phyloP scores from a whole-genome alignment of 2,329 filamentous ascomycete species.

The Arthrobotrys sinensis region DNA sequence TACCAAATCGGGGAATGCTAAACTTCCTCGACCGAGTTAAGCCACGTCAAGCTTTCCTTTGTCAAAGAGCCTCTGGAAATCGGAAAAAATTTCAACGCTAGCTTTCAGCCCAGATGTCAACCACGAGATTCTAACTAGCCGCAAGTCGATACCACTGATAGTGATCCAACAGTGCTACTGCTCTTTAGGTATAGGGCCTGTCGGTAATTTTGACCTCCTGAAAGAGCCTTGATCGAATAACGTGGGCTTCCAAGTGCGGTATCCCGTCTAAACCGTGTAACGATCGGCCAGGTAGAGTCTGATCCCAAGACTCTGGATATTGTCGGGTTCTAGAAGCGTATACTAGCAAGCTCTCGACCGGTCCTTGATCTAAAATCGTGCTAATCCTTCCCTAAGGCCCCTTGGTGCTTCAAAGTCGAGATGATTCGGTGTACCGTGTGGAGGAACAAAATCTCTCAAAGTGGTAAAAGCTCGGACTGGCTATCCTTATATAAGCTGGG shows the following conservation, averaged over 20 bases:
- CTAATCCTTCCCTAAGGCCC: slow-evolving; percentile 9
- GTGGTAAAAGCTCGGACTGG: slow-evolving; percentile 50
- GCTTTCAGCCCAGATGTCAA: slow-evolving; percentile 30
- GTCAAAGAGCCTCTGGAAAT: neutral
- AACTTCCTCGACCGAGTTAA: slow-evolving; percentile 23
- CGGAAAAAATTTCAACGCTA: slow-evolving; percentile 31
- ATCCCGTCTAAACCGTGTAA: neutral
- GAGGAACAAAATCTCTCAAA: slow-evolving; percentile 38
- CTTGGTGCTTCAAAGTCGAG: slow-evolving; percentile 11
- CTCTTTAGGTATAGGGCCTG: slow-evolving; percentile 17
- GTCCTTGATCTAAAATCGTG: slow-evolving; percentile 16
- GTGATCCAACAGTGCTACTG: slow-evolving; percentile 16
- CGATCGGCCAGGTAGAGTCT: slow-evolving; percentile 7
- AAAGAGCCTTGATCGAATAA: slow-evolving; percentile 1
- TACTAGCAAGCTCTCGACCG: slow-evolving; percentile 15
- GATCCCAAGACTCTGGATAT: slow-evolving; percentile 11
- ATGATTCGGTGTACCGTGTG: slow-evolving; percentile 4
- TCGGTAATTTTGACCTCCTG: slow-evolving; percentile 20
- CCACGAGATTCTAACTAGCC: slow-evolving; percentile 51
- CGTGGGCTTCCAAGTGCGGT: slow-evolving; percentile 23
- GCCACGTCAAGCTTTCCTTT: slow-evolving; percentile 36
- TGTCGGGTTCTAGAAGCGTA: slow-evolving; percentile 40
- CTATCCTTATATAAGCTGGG: slow-evolving; percentile 39
- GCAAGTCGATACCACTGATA: slow-evolving; percentile 23
- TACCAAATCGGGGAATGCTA: slow-evolving; percentile 11